Percentiles rank a stretch among this genome's conserved stretches.
Evolutionary conservation across 371 early-diverging fungal genomes (phyloP).

Genomic region (Catenaria anguillulae): DNA sequence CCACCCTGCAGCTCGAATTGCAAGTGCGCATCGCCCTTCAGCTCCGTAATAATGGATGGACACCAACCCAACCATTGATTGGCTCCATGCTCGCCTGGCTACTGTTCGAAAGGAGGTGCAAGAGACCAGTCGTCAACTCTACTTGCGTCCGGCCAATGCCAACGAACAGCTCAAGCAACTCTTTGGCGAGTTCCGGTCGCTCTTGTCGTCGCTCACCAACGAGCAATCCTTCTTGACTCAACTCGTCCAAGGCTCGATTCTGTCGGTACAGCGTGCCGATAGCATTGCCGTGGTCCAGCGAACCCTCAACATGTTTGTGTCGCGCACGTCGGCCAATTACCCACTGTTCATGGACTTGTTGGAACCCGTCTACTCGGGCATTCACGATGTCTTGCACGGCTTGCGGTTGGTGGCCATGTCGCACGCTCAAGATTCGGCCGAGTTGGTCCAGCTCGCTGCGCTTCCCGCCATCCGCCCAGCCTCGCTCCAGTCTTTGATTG

Average conservation of each 20-base stretch:
- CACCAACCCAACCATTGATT: conserved; percentile 16
- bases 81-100: conserved; percentile 10
- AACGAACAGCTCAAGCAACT: conserved; percentile 80
- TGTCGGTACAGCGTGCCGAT: background rate
- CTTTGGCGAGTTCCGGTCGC: conserved; percentile 85
- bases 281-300: background rate
- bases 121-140: background rate
- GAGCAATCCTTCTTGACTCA: background rate
- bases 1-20: conserved; percentile 5
- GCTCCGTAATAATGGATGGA: conserved; percentile 6
- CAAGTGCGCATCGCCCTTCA: conserved; percentile 12
- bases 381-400: conserved; percentile 4
- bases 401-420: background rate
- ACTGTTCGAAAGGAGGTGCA: background rate
- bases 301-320: conserved; percentile 14
- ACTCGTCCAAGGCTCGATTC: too few species aligned
- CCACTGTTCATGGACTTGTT: conserved; percentile 6
- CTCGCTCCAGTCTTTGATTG: background rate
- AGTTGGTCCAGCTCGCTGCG: background rate
- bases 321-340: background rate
- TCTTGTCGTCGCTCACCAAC: conserved; percentile 76
- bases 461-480: background rate
- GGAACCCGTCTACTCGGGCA: conserved; percentile 5
- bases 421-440: background rate
- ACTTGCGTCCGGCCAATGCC: background rate